phyloP scores from a whole-genome alignment of 176 grass and related monocot species.

The Thinopyrum elongatum region DNA sequence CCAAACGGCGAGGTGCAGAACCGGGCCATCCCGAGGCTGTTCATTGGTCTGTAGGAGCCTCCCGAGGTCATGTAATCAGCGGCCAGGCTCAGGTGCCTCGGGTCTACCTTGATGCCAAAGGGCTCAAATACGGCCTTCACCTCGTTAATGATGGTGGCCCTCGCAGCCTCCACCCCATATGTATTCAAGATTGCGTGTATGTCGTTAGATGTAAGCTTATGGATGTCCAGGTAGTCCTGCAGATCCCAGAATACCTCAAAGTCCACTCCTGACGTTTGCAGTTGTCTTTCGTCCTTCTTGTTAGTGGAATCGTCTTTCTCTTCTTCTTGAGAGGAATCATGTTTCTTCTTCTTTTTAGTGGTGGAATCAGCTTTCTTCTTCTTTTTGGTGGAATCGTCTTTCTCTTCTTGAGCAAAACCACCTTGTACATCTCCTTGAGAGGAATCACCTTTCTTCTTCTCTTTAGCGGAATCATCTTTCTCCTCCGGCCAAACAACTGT shows the following conservation, averaged over 20 bases:
- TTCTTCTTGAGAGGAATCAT: too few species aligned
- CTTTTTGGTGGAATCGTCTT: too few species aligned
- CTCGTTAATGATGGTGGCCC: slow-evolving; percentile 65
- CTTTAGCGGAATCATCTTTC: background rate
- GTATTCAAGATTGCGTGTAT: slow-evolving; percentile 68
- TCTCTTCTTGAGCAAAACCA: too few species aligned
- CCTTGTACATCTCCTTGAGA: too few species aligned
- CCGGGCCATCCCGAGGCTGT: slow-evolving; percentile 52
- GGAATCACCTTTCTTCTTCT: too few species aligned
- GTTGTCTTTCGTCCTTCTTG: background rate
- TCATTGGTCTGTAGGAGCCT: slow-evolving; percentile 79
- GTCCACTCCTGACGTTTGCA: slow-evolving; percentile 72
- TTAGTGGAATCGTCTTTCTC: too few species aligned
- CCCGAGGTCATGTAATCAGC: slow-evolving; percentile 92
- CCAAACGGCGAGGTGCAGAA: slow-evolving; percentile 80
- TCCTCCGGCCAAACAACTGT: slow-evolving; percentile 1
- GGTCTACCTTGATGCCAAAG: slow-evolving; percentile 70
- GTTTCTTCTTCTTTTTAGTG: too few species aligned
- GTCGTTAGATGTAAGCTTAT: slow-evolving; percentile 45
- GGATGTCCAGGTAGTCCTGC: slow-evolving; percentile 38
- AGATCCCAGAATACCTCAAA: slow-evolving; percentile 67
- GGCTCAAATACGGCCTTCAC: slow-evolving; percentile 49
- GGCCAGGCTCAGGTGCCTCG: slow-evolving; percentile 68
- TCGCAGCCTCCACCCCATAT: slow-evolving; percentile 82
- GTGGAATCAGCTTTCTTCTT: too few species aligned